These are phyloP conservation scores for Atkinsonella hypoxylon DNA, from an alignment of 2,329 filamentous ascomycete genomes.

Conservation along the genomic window DNA sequence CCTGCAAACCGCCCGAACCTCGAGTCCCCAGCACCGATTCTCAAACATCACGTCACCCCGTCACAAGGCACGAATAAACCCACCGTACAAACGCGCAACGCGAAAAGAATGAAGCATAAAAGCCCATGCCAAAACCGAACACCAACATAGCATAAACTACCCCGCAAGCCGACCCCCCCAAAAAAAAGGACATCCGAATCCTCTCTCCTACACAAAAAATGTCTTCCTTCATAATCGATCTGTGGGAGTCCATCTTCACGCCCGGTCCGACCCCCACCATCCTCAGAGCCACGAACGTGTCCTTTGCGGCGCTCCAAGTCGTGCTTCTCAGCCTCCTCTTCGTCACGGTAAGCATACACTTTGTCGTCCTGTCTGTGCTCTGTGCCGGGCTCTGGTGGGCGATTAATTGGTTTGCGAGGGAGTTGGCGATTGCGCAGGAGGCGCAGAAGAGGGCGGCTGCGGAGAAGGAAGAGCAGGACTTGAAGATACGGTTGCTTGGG, in stretches of 20 bases:
- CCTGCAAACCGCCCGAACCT: too few species aligned
- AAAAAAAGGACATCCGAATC: background rate
- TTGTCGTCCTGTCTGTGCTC: slow-evolving; percentile 67
- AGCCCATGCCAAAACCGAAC: too few species aligned
- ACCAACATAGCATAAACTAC: too few species aligned
- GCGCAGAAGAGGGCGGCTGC: slow-evolving; percentile 16
- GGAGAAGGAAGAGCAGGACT: slow-evolving; percentile 29
- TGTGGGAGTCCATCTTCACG: slow-evolving; percentile 89
- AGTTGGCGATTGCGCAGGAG: slow-evolving; percentile 35
- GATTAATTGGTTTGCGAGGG: slow-evolving; percentile 92
- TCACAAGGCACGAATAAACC: background rate
- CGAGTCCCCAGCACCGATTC: too few species aligned
- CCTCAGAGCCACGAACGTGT: slow-evolving; percentile 77
- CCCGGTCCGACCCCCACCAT: slow-evolving; percentile 82
- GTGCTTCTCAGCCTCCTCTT: slow-evolving; percentile 65
- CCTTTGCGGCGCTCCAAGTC: slow-evolving; percentile 75
- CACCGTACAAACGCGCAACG: background rate
- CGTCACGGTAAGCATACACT: slow-evolving; percentile 80
- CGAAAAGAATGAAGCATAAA: too few species aligned
- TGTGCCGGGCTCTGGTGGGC: slow-evolving; percentile 79
- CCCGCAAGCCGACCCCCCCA: background rate
- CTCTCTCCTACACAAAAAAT: slow-evolving; percentile 23
- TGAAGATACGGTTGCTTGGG: slow-evolving; percentile 20
- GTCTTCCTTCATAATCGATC: slow-evolving; percentile 56
- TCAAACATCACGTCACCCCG: background rate